Base-by-base conservation (phyloP, 2,329 filamentous ascomycete species). In the Elsinoe fawcettii region DNA sequence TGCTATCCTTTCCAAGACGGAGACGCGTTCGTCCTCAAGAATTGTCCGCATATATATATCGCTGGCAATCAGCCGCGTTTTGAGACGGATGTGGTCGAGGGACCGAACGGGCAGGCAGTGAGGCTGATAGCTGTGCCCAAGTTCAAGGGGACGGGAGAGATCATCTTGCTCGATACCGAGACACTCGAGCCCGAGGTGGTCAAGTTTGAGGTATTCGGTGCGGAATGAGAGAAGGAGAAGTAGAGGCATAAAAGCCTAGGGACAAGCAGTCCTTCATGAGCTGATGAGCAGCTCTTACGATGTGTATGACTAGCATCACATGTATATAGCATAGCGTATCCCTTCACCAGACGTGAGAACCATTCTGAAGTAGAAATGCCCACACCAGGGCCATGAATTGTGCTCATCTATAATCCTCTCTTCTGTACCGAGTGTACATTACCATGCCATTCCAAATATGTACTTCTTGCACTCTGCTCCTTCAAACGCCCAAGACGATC, bases 1-100 rank as follows among this genome's bases (percentile, higher is more conserved):
- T 91, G 88, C 67, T 99, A 97, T 68, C 93, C 93, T 0, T 99
- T 96, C 72, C 91, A 97, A 71, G 88, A 93, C 16, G 82, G 90
- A 51, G 95, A 99, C 67, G 90, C 89, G 0, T 95, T 97, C 67
- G 86, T 97, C 43, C 79, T 99, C 65, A 82, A 85, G 61, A 76
- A 84, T 16, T 95, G 89, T 61, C 93, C 93, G 2, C 92, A 99
- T 66, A 77, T 99, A 30, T 97, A 90, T 74, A 89, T 99, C 69
- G 86, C 88, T 6, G 77, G 76, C 0, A 66, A 70, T 41, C 74
- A 82, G 61, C 85, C 81, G 0, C 64, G 84, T 5, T 83, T 85
- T 63, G 70, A 85, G 8, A 85, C 85, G 65, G 81, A 80, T 1
- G 72, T 82, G 0, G 76, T 84, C 23, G 71, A 80, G 68, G 72